phyloP scores from a whole-genome alignment of 192 early-diverging fungal genomes.

The Spizellomyces punctatus region DNA sequence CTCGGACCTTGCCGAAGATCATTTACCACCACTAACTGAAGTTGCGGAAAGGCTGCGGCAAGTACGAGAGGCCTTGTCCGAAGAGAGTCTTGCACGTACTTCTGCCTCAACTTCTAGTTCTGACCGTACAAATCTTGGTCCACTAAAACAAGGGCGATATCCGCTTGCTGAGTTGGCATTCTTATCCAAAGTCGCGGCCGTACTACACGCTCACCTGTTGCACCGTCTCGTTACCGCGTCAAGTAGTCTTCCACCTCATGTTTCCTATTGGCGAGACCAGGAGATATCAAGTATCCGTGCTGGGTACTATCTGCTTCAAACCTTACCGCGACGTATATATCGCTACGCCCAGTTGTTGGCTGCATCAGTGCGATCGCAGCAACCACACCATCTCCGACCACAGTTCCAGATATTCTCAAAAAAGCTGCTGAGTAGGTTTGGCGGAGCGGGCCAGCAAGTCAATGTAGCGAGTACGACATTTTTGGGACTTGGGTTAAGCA shows the following conservation, averaged over 20 bases:
- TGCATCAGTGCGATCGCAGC: constrained; percentile 12
- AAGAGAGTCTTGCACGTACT: not conserved
- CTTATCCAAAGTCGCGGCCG: constrained; percentile 23
- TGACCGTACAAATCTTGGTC: not conserved
- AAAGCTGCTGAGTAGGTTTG: not conserved
- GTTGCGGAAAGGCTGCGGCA: constrained; percentile 10
- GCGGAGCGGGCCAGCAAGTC: too few species aligned
- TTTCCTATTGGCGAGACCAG: constrained; percentile 25
- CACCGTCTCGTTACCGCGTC: constrained; percentile 25
- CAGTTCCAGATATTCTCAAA: constrained; percentile 24
- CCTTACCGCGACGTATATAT: constrained; percentile 23
- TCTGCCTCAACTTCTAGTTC: not conserved
- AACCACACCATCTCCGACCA: constrained; percentile 9
- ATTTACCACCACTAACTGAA: constrained; percentile 12
- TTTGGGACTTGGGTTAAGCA: constrained; percentile 9
- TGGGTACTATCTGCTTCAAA: constrained; percentile 30
- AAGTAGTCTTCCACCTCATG: constrained; percentile 23
- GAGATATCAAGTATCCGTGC: constrained; percentile 16
- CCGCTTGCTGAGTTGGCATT: constrained; percentile 25
- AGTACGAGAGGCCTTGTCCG: constrained; percentile 3
- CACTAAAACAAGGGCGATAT: not conserved
- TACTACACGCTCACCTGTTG: constrained; percentile 32
- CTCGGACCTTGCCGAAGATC: constrained; percentile 15
- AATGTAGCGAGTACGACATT: not conserved
- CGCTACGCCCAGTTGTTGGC: constrained; percentile 9